A percentile compares a stretch with the other conserved stretches of the same genome.
phyloP scores from a whole-genome alignment of 2,329 filamentous ascomycete genomes.

The Monilinia fructicola region DNA sequence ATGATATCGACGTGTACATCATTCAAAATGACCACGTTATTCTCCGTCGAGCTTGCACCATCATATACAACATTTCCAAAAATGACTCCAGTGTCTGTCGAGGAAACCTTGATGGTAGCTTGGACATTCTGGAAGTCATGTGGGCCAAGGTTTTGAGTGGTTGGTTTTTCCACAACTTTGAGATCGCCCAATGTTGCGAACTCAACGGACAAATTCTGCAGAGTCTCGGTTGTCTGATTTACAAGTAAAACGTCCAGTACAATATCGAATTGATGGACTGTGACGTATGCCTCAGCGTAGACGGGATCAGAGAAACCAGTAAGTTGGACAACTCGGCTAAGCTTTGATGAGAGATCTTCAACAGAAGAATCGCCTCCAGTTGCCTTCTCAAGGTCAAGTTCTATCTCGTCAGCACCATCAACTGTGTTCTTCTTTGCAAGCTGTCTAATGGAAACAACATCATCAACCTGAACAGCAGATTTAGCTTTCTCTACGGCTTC shows the following conservation, averaged over 20 bases:
- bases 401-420: slow-evolving; percentile 81
- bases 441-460: slow-evolving; percentile 89
- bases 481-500: slow-evolving; percentile 91
- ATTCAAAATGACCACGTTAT: slow-evolving; percentile 95
- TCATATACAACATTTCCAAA: slow-evolving; percentile 99
- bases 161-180: slow-evolving; percentile 95
- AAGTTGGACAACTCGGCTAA: slow-evolving; percentile 93
- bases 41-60: slow-evolving; percentile 85
- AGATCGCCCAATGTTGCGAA: slow-evolving; percentile 98
- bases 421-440: slow-evolving; percentile 85
- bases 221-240: slow-evolving; percentile 93
- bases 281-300: slow-evolving; percentile 98
- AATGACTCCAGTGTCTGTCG: slow-evolving; percentile 96
- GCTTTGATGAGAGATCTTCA: slow-evolving; percentile 88
- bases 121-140: slow-evolving; percentile 99
- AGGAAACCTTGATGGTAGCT: slow-evolving; percentile 97
- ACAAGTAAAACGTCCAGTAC: slow-evolving; percentile 94
- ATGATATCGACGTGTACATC: slow-evolving; percentile 99
- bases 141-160: slow-evolving; percentile 90
- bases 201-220: slow-evolving; percentile 95
- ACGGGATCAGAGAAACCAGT: slow-evolving; percentile 98
- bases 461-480: slow-evolving; percentile 91
- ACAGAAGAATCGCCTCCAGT: slow-evolving; percentile 83
- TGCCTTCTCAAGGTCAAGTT: slow-evolving; percentile 87
- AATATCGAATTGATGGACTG: slow-evolving; percentile 98